Percentiles rank a stretch among this genome's conserved stretches.
phyloP scores from a whole-genome alignment of 1,284 basidiomycete species.

The Pyrrhoderma lamaoense region DNA sequence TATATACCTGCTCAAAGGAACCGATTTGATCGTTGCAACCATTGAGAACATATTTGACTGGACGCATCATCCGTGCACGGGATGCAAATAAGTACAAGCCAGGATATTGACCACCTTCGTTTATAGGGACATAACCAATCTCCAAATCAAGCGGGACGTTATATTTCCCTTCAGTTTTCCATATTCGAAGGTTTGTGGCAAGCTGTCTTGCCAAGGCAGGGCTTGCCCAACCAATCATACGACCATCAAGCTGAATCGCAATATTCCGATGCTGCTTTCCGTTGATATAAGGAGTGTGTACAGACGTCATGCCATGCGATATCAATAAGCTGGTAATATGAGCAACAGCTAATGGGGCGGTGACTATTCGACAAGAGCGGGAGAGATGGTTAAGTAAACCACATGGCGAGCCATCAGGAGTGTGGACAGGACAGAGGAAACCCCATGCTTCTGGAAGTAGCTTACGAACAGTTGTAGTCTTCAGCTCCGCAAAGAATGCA shows the following conservation, averaged over 20 bases:
- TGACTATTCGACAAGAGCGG: constrained; percentile 89
- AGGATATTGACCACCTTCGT: constrained; percentile 93
- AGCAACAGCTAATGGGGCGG: constrained; percentile 65
- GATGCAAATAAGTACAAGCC: constrained; percentile 92
- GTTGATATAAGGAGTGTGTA: constrained; percentile 72
- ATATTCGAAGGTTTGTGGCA: constrained; percentile 79
- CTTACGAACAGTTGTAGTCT: constrained; percentile 97
- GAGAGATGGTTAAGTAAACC: constrained; percentile 97
- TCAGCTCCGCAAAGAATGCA: constrained; percentile 98
- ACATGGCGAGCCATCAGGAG: constrained; percentile 96
- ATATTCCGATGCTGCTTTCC: constrained; percentile 63
- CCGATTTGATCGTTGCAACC: constrained; percentile 87
- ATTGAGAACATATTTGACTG: constrained; percentile 88
- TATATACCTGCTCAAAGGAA: constrained; percentile 98
- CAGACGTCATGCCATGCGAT: constrained; percentile 92
- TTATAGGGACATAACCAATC: constrained; percentile 87
- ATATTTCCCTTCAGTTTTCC: constrained; percentile 88
- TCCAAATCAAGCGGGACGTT: constrained; percentile 91
- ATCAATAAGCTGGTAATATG: constrained; percentile 81
- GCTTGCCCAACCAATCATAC: constrained; percentile 92
- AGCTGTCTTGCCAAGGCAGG: constrained; percentile 73
- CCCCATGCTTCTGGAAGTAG: constrained; percentile 98
- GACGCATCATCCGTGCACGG: constrained; percentile 94
- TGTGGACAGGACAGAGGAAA: constrained; percentile 98
- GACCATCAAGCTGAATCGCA: constrained; percentile 90